Evolutionary conservation across 2,329 filamentous ascomycete species (phyloP).

Genomic region (Apiospora arundinis): DNA sequence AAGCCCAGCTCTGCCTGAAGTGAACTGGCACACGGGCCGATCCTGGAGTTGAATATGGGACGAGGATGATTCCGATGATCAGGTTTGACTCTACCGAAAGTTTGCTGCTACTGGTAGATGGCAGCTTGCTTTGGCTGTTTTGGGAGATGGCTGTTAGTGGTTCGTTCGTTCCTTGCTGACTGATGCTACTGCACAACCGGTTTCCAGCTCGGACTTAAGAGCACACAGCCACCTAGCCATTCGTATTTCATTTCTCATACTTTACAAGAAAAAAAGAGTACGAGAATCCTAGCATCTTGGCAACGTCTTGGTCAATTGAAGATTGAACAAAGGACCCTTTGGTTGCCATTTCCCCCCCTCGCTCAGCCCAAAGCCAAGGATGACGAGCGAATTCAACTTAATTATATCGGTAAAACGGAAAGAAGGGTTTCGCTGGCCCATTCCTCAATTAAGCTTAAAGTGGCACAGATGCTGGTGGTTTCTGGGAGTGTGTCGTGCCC

Average conservation of each 20-base stretch:
- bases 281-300: background rate
- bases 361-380: background rate
- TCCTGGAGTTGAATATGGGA: background rate
- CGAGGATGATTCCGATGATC: slow-evolving; percentile 10
- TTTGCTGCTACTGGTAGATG: too few species aligned
- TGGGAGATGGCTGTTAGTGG: background rate
- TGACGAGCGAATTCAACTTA: too few species aligned
- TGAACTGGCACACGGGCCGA: background rate
- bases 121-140: background rate
- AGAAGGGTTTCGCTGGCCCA: background rate
- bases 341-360: background rate
- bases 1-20: background rate
- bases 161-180: background rate
- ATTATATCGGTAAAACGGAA: background rate
- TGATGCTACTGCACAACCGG: background rate
- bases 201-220: background rate
- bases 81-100: background rate
- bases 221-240: background rate
- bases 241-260: background rate
- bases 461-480: background rate
- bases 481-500: background rate
- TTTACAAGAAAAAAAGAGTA: background rate
- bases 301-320: background rate
- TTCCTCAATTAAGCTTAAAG: slow-evolving; percentile 5
- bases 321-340: background rate